These are phyloP conservation scores for Pythium dissotocum DNA, from an alignment of 352 stramenopile species.

Conservation along the genomic window DNA sequence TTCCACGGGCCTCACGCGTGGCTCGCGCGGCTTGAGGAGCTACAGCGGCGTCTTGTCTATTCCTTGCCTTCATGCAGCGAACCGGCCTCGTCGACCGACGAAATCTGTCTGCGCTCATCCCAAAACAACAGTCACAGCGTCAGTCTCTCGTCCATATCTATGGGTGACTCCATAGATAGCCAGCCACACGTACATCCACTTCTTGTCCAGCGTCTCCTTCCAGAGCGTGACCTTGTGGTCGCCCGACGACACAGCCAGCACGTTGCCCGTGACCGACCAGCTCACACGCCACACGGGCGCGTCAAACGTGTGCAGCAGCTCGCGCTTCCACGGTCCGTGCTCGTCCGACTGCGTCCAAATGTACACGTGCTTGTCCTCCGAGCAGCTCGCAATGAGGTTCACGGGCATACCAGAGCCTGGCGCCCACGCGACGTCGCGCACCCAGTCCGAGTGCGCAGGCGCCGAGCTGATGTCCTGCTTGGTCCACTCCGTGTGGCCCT, in stretches of 20 bases:
- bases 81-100: conserved; percentile 83
- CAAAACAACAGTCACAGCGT: conserved; percentile 17
- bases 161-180: background rate
- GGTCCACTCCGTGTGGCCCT: conserved; percentile 76
- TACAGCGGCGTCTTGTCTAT: conserved; percentile 35
- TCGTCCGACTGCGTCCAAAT: conserved; percentile 94
- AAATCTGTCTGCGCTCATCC: conserved; percentile 72
- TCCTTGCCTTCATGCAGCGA: conserved; percentile 77
- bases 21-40: background rate
- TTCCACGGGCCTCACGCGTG: background rate
- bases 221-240: conserved; percentile 98
- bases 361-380: conserved; percentile 90
- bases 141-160: background rate
- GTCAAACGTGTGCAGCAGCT: conserved; percentile 94
- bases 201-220: conserved; percentile 97
- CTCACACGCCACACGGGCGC: conserved; percentile 98
- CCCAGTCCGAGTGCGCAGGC: conserved; percentile 93
- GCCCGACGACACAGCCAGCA: conserved; percentile 96
- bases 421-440: conserved; percentile 97
- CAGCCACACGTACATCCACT: conserved; percentile 88
- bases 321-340: conserved; percentile 87
- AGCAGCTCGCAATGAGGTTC: conserved; percentile 93
- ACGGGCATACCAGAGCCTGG: conserved; percentile 92
- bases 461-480: conserved; percentile 76
- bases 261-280: conserved; percentile 98